A percentile compares a stretch with the other conserved stretches of the same genome.
Evolutionary conservation across 192 early-diverging fungal genomes (phyloP).

Genomic region (Gamsiella multidivaricata): DNA sequence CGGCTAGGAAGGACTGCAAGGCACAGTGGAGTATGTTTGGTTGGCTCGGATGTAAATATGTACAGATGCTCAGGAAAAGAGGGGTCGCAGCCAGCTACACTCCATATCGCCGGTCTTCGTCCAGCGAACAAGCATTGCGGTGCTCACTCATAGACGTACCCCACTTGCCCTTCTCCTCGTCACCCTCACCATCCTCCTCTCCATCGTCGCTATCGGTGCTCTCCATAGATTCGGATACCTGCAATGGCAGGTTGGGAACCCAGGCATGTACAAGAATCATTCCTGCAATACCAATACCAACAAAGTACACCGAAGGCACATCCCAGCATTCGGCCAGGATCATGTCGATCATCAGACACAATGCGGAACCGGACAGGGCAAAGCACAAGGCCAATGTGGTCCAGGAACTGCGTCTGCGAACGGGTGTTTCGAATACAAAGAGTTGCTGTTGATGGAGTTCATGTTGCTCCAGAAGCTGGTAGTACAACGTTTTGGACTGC

Average conservation of each 20-base stretch:
- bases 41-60: no score
- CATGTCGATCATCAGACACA: constrained; percentile 12
- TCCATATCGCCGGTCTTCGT: constrained; percentile 33
- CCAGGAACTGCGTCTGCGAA: neutral
- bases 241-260: constrained; percentile 21
- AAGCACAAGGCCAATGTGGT: no score
- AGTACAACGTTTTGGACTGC: constrained; percentile 13
- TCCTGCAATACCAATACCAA: constrained; percentile 39
- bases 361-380: constrained; percentile 9
- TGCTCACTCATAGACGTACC: constrained; percentile 5
- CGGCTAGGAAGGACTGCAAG: no score
- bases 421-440: neutral
- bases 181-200: neutral
- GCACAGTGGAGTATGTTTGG: no score
- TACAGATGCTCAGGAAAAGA: no score
- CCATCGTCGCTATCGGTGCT: neutral
- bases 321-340: constrained; percentile 48
- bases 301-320: constrained; percentile 39
- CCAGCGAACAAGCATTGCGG: constrained; percentile 38
- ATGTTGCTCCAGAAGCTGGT: constrained; percentile 4
- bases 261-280: constrained; percentile 42
- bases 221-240: neutral
- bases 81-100: no score
- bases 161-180: neutral
- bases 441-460: neutral